Conservation (phyloP, 2,329 filamentous ascomycete genomes). For the Colletotrichum sp. region DNA sequence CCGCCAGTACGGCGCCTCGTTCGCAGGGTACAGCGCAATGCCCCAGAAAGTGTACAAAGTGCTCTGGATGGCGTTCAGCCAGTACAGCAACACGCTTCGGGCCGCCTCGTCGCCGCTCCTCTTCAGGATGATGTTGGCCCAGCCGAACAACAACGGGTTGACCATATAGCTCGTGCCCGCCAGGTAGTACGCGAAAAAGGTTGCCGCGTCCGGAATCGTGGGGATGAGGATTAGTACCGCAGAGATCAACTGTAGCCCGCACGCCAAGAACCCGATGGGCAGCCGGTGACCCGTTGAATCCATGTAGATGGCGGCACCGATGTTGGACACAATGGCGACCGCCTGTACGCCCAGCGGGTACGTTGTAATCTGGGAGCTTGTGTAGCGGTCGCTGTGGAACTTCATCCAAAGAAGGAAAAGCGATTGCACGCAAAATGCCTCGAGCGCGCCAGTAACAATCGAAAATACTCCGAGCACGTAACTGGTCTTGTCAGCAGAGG, state of each 20-base stretch:
- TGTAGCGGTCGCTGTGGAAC: constrained; percentile 23
- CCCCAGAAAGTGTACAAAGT: constrained; percentile 51
- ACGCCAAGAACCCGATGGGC: constrained; percentile 38
- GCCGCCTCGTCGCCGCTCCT: constrained; percentile 39
- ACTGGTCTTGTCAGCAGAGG: constrained; percentile 21
- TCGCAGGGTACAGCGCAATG: constrained; percentile 44
- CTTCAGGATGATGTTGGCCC: not conserved
- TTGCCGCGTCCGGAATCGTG: constrained; percentile 32
- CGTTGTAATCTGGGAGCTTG: constrained; percentile 36
- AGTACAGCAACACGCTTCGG: constrained; percentile 41
- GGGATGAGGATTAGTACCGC: constrained; percentile 37
- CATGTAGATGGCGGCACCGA: constrained; percentile 38
- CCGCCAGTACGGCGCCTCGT: constrained; percentile 46
- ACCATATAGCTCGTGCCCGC: constrained; percentile 43
- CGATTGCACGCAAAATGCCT: constrained; percentile 30
- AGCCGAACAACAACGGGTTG: constrained; percentile 42
- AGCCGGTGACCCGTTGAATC: constrained; percentile 35
- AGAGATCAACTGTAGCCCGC: constrained; percentile 34
- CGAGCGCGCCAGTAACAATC: constrained; percentile 35
- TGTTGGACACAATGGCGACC: constrained; percentile 40
- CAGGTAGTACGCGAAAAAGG: constrained; percentile 41
- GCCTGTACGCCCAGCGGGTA: constrained; percentile 42
- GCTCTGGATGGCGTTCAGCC: constrained; percentile 44
- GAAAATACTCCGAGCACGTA: constrained; percentile 45
- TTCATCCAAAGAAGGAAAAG: constrained; percentile 33